Conservation (phyloP, 345 rosid species). For the Brassica carinata region DNA sequence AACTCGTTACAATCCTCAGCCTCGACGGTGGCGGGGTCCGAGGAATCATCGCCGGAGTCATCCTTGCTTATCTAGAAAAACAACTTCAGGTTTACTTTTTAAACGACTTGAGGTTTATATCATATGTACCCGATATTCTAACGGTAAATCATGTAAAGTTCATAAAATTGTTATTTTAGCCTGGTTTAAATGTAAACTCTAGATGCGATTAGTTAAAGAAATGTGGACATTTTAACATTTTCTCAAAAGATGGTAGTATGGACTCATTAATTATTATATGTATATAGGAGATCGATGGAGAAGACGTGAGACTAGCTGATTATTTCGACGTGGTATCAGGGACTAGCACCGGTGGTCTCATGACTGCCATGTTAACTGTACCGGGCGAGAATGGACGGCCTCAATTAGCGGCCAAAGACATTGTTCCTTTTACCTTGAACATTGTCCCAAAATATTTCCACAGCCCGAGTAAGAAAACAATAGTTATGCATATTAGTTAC, state of each 20-base stretch:
- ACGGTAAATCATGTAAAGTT: not conserved
- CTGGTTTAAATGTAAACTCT: not conserved
- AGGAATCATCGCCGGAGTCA: conserved; percentile 68
- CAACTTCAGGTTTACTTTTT: conserved; percentile 77
- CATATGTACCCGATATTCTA: not conserved
- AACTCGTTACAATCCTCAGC: conserved; percentile 65
- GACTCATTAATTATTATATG: not conserved
- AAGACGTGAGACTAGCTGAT: conserved; percentile 63
- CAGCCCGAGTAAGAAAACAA: conserved; percentile 45
- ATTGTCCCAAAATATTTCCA: conserved; percentile 69
- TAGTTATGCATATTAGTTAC: not conserved
- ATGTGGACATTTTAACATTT: not conserved
- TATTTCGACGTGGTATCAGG: conserved; percentile 77
- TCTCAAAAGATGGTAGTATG: not conserved
- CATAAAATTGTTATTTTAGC: too few species aligned
- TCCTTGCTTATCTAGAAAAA: conserved; percentile 67
- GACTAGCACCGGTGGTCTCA: conserved; percentile 76
- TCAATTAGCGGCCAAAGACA: conserved; percentile 50
- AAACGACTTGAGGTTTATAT: not conserved
- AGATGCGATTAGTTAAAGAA: not conserved
- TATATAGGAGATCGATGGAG: conserved; percentile 58
- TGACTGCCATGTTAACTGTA: conserved; percentile 61
- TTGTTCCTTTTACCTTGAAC: conserved; percentile 59
- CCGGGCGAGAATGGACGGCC: conserved; percentile 58
- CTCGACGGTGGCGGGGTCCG: conserved; percentile 78